Percentiles rank a stretch among this genome's conserved stretches.
Conservation (phyloP, 2,329 filamentous ascomycete genomes). For the Hirsutella rhossiliensis region DNA sequence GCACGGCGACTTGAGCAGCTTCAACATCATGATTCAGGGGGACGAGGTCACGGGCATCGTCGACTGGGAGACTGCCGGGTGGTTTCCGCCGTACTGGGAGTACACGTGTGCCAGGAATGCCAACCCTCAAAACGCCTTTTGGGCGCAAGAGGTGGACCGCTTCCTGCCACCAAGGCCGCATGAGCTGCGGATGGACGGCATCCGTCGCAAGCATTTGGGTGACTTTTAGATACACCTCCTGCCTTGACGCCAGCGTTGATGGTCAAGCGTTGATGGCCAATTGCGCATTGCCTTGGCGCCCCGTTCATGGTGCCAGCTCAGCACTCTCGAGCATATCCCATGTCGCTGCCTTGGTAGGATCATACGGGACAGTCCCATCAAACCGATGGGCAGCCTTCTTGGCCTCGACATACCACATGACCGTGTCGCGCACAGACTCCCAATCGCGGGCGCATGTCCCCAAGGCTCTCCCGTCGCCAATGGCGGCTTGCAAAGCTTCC, state of each 20-base stretch:
- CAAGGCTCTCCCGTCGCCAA: background rate
- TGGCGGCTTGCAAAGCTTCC: background rate
- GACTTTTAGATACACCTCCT: too few relatives aligned
- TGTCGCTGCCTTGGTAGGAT: background rate
- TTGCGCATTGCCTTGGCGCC: constrained; percentile 1
- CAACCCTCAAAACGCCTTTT: constrained; percentile 9
- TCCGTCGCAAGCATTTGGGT: too few relatives aligned
- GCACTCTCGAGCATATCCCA: background rate
- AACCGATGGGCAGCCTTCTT: constrained; percentile 2
- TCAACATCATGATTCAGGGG: constrained; percentile 25
- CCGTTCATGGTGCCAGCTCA: background rate
- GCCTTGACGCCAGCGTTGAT: too few relatives aligned
- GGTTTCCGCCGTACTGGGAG: constrained; percentile 22
- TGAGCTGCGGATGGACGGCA: too few relatives aligned
- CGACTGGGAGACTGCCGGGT: constrained; percentile 22
- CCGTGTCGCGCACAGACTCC: background rate
- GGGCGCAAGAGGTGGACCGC: constrained; percentile 7
- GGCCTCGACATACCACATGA: background rate
- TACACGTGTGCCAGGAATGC: constrained; percentile 11
- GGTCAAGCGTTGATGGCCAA: background rate
- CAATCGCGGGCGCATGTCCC: background rate
- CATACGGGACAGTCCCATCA: constrained; percentile 1
- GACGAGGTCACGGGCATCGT: constrained; percentile 29
- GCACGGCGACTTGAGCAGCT: constrained; percentile 30
- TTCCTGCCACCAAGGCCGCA: constrained; percentile 4